These are phyloP conservation scores for Claviceps sp. DNA, from an alignment of 2,329 filamentous ascomycete genomes.

Conservation along the genomic window DNA sequence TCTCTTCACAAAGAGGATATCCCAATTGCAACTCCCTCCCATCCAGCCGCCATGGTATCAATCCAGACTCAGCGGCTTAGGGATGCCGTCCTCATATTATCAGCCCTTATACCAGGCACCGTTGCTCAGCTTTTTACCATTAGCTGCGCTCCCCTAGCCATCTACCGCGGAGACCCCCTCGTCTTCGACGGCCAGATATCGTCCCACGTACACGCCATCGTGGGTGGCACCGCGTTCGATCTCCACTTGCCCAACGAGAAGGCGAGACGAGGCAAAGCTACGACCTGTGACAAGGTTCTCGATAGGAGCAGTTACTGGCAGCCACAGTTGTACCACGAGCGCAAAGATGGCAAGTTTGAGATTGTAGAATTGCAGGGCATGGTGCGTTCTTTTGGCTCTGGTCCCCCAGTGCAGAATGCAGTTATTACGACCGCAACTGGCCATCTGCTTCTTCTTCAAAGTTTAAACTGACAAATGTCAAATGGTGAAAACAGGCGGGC, in stretches of 20 bases:
- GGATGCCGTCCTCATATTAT: background rate
- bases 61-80: background rate
- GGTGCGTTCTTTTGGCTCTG: slow-evolving; percentile 8
- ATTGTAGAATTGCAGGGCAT: slow-evolving; percentile 19
- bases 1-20: too few relatives aligned
- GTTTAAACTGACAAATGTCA: too few relatives aligned
- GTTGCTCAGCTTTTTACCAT: slow-evolving; percentile 13
- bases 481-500: slow-evolving; percentile 8
- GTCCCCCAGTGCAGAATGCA: too few relatives aligned
- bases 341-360: slow-evolving; percentile 41
- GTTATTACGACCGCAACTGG: too few relatives aligned
- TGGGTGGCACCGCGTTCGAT: slow-evolving; percentile 49
- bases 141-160: slow-evolving; percentile 14
- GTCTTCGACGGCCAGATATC: slow-evolving; percentile 39
- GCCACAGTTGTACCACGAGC: slow-evolving; percentile 38
- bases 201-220: slow-evolving; percentile 46
- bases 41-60: background rate
- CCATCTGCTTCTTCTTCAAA: too few relatives aligned
- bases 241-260: slow-evolving; percentile 38
- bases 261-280: slow-evolving; percentile 43
- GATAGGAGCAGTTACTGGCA: slow-evolving; percentile 60
- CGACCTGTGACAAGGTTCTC: slow-evolving; percentile 47
- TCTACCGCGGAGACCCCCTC: slow-evolving; percentile 45
- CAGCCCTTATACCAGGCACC: background rate
- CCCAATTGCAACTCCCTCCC: too few relatives aligned